Conservation (phyloP, 176 grass and related monocot species). For the Luzula sylvatica region DNA sequence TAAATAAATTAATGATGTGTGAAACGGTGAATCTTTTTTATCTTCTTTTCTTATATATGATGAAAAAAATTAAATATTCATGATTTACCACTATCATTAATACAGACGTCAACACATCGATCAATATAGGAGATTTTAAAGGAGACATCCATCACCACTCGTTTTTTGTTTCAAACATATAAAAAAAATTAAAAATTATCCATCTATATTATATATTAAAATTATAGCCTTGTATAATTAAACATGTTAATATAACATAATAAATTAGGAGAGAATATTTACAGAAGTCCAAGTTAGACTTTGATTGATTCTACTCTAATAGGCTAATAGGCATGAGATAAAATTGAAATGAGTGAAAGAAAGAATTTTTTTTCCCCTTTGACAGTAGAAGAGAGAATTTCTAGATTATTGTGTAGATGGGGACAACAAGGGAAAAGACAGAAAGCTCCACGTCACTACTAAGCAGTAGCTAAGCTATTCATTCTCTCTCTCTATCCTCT, state of each 20-base stretch:
- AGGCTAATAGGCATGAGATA: background rate
- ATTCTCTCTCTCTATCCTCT: conserved; percentile 11
- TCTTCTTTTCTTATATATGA: too few species aligned
- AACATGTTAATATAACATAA: background rate
- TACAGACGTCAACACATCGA: too few species aligned
- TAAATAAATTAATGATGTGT: too few species aligned
- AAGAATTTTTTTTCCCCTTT: conserved; percentile 25
- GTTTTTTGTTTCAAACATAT: too few species aligned
- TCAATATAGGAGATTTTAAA: too few species aligned
- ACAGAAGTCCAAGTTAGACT: background rate
- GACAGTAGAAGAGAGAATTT: conserved; percentile 42
- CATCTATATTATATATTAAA: conserved; percentile 2
- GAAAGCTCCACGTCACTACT: conserved; percentile 40
- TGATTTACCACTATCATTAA: too few species aligned
- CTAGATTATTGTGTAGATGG: conserved; percentile 31
- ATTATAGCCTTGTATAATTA: conserved; percentile 1
- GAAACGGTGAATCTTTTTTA: too few species aligned
- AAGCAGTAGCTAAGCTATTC: conserved; percentile 7
- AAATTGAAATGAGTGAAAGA: conserved; percentile 9
- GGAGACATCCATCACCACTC: too few species aligned
- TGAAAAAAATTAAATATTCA: too few species aligned
- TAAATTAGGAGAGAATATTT: background rate
- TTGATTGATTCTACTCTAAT: background rate
- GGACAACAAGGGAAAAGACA: conserved; percentile 57
- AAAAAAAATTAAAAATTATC: conserved; percentile 6